phyloP scores from a whole-genome alignment of 345 rosid genomes.

The Pelargonium nanum region DNA sequence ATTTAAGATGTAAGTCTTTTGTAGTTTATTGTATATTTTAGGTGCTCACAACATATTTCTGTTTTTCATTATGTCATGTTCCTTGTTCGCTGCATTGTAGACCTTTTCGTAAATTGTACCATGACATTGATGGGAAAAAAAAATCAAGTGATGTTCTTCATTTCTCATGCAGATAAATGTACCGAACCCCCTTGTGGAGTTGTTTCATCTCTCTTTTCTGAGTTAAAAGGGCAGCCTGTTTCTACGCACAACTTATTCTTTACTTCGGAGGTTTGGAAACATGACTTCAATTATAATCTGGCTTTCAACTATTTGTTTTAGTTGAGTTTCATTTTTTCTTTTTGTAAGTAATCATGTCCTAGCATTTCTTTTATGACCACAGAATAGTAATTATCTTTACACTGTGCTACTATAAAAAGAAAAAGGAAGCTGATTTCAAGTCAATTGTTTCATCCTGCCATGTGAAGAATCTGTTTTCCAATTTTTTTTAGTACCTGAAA shows the following conservation, averaged over 20 bases:
- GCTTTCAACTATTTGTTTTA: background rate
- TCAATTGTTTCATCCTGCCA: background rate
- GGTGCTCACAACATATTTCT: background rate
- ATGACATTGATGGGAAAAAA: background rate
- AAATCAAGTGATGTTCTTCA: background rate
- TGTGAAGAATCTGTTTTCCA: background rate
- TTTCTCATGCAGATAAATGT: slow-evolving; percentile 31
- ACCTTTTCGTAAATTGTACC: background rate
- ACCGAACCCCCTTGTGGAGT: slow-evolving; percentile 21
- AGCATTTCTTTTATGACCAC: background rate
- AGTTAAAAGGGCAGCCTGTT: slow-evolving; percentile 20
- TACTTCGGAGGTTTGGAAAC: slow-evolving; percentile 30
- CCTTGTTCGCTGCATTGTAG: background rate
- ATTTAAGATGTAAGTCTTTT: slow-evolving; percentile 12
- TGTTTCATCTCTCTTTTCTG: slow-evolving; percentile 13
- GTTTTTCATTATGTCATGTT: background rate
- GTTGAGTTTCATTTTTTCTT: background rate
- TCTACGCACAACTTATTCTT: slow-evolving; percentile 26
- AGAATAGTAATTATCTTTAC: background rate
- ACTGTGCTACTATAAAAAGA: background rate
- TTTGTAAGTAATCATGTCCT: background rate
- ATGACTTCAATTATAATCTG: background rate
- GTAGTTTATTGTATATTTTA: too few species aligned
- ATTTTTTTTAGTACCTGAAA: too few species aligned
- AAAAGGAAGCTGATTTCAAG: background rate